These are phyloP conservation scores for Salvia sclarea DNA, from an alignment of 305 asterid species.

Conservation along the genomic window DNA sequence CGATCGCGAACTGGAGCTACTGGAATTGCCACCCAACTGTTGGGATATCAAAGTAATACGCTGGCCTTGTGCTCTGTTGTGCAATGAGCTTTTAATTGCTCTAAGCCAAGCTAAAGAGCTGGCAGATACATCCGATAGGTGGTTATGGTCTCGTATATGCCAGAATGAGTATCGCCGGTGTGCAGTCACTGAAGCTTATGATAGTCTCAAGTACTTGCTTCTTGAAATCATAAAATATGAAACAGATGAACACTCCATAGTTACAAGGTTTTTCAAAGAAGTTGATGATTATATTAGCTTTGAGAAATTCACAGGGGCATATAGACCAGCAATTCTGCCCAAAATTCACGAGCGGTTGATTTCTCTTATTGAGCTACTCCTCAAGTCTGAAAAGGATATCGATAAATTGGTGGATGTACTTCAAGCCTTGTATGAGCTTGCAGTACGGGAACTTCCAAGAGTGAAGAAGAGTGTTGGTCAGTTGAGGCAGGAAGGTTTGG, in stretches of 20 bases:
- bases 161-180: slow-evolving; percentile 88
- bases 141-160: slow-evolving; percentile 81
- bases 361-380: slow-evolving; percentile 62
- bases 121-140: slow-evolving; percentile 58
- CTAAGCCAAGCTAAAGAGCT: slow-evolving; percentile 71
- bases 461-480: slow-evolving; percentile 56
- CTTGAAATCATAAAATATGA: slow-evolving; percentile 63
- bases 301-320: slow-evolving; percentile 65
- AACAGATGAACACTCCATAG: slow-evolving; percentile 73
- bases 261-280: slow-evolving; percentile 57
- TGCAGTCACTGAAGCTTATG: slow-evolving; percentile 87
- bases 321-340: slow-evolving; percentile 54
- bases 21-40: slow-evolving; percentile 88
- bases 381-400: slow-evolving; percentile 51
- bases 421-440: slow-evolving; percentile 85
- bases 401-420: slow-evolving; percentile 63
- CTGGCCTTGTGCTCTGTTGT: slow-evolving; percentile 89
- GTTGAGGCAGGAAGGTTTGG: slow-evolving; percentile 79
- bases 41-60: slow-evolving; percentile 92
- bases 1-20: slow-evolving; percentile 73
- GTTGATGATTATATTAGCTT: slow-evolving; percentile 48
- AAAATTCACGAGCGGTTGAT: slow-evolving; percentile 62
- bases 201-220: slow-evolving; percentile 72
- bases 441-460: slow-evolving; percentile 71
- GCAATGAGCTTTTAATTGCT: slow-evolving; percentile 85